Percentiles rank a stretch among this genome's conserved stretches.
Evolutionary conservation across 164 flowering plant species (phyloP).

Genomic region (Liquidambar formosana): DNA sequence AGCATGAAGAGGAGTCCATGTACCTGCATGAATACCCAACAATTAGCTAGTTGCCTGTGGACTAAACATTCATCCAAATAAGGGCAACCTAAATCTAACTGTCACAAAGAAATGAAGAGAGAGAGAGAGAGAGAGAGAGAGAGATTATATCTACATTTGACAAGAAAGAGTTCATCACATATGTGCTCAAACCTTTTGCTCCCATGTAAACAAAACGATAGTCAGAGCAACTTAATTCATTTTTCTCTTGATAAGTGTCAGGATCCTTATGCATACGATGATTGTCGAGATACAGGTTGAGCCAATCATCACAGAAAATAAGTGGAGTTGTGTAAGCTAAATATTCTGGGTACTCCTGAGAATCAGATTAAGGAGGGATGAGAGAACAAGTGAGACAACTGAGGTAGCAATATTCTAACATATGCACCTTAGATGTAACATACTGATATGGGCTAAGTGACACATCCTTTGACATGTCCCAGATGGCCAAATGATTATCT

Average conservation of each 20-base stretch:
- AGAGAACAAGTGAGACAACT: conserved; percentile 14
- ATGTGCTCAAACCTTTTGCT: conserved; percentile 70
- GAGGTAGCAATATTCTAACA: neutral
- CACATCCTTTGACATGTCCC: neutral
- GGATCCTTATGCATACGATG: conserved; percentile 70
- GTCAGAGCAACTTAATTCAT: conserved; percentile 85
- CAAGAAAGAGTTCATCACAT: conserved; percentile 8
- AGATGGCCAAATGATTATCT: neutral
- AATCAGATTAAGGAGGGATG: conserved; percentile 22
- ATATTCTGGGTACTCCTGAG: conserved; percentile 91
- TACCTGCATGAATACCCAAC: conserved; percentile 48
- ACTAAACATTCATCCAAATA: conserved; percentile 3
- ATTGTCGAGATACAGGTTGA: conserved; percentile 87
- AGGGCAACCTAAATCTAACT: neutral
- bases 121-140: too few species aligned
- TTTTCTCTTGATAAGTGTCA: conserved; percentile 38
- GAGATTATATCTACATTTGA: neutral
- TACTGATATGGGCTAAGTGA: neutral
- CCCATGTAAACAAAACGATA: conserved; percentile 99
- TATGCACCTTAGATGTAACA: neutral
- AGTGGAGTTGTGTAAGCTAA: conserved; percentile 70
- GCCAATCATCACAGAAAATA: conserved; percentile 90
- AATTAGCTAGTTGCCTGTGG: neutral
- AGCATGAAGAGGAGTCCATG: conserved; percentile 99
- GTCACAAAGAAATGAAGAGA: neutral